Conservation (phyloP, 2,329 filamentous ascomycete genomes). For the Aspergillus piperis region DNA sequence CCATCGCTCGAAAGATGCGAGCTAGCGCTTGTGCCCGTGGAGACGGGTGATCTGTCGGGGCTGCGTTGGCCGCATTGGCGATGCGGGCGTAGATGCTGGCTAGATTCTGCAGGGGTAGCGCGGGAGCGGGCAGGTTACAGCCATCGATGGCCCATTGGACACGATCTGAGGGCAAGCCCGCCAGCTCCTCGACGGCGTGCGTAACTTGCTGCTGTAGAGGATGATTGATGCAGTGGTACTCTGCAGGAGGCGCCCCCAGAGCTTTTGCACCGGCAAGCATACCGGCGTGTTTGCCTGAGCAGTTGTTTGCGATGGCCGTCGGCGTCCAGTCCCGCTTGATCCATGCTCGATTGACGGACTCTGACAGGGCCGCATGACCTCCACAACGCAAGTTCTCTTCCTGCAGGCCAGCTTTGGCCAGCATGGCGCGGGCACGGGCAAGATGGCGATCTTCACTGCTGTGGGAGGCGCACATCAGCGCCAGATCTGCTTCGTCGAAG, state of each 20-base stretch:
- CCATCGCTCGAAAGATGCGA: constrained; percentile 49
- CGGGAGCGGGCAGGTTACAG: constrained; percentile 53
- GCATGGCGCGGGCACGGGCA: constrained; percentile 40
- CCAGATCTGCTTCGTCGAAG: constrained; percentile 47
- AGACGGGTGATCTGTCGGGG: background rate
- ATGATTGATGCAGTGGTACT: constrained; percentile 42
- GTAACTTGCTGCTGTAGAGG: constrained; percentile 46
- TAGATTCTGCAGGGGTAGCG: constrained; percentile 41
- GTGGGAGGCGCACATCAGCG: constrained; percentile 53
- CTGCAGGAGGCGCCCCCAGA: constrained; percentile 32
- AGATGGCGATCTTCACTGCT: constrained; percentile 48
- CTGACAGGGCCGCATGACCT: constrained; percentile 42
- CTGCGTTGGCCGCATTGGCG: constrained; percentile 34
- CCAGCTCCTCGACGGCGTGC: constrained; percentile 40
- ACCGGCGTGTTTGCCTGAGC: constrained; percentile 52
- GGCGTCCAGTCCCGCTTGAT: constrained; percentile 42
- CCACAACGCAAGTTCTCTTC: constrained; percentile 48
- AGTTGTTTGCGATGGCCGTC: constrained; percentile 47
- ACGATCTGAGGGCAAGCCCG: constrained; percentile 26
- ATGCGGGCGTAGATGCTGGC: constrained; percentile 42
- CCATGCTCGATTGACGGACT: constrained; percentile 43
- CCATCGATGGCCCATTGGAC: constrained; percentile 50
- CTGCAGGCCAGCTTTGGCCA: constrained; percentile 34
- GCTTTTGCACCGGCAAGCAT: constrained; percentile 49
- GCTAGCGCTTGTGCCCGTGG: constrained; percentile 31